Evolutionary conservation across 176 grass and related monocot genomes (phyloP), one percentile per base, ranked within the genome.

Genomic region (Oryza nivara): DNA sequence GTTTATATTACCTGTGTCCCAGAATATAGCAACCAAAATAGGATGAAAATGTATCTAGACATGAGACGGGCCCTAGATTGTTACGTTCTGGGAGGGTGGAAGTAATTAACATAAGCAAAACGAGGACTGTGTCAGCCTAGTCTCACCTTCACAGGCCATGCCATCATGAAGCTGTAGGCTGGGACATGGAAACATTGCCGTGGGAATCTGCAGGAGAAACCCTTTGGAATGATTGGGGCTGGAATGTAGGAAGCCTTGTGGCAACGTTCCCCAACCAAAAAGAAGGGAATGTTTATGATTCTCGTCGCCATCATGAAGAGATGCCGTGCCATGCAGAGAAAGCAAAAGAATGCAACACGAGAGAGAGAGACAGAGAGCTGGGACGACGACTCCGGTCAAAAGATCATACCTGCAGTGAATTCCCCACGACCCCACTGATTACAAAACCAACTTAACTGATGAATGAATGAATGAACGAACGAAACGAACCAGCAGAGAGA

Each of bases 311-410:
- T 90, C 74, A 86, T 72, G 74, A 77, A 72, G 44, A 68, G 79
- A 65, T 85, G 82, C 60, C 70, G 63, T 45, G 82, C 78, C 80
- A 81, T 79, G 75, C 74, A 83, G 60, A 86, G 69, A 86, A 88
- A 90, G 76, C 56, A 28, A 74, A 78, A 76, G 77, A 63, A 52
- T 41, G 78, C 48, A 43, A 38, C 76, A 73, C 41, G 49, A 49
- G 60, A n/a, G 30, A 32, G 30, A 32, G 30, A 49, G 60, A n/a
- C 2, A 32, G 30, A 30, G 75, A 36, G 64, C 41, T 80, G 65
- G 48, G 11, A 34, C 88, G 11, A 23, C 88, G 11, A 34, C 88
- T 68, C 58, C 56, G 87, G 89, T 94, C 92, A 94, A 91, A 94
- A 91, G 89, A 83, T 68, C n/a, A 26, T 65, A 49, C 38, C 64